Base-by-base conservation (phyloP, 2,329 filamentous ascomycete species). In the Pseudogymnoascus pannorum region DNA sequence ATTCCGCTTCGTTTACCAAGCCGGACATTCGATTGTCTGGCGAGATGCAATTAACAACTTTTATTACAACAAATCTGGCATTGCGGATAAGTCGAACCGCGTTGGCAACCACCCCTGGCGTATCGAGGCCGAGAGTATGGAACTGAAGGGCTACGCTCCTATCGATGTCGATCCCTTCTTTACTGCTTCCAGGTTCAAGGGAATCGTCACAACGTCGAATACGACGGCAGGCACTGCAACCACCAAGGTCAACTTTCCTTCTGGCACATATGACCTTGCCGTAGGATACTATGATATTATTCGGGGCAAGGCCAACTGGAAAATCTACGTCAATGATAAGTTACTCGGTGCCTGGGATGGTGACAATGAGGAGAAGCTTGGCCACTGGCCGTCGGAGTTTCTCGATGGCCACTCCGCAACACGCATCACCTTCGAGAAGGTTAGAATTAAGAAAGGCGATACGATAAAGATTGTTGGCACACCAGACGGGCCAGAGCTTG, bases 1-100 rank as follows among this genome's bases (percentile, higher is more conserved):
- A 0, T 84, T 81, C 72, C 79, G 83, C 2, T 79, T 87, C 9
- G 74, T 74, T 1, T 90, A 84, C 70, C 87, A 89, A 71, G 84
- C 87, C 0, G 87, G 87, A 0, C 87, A 90, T 72, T 78, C 85
- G 0, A 77, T 90, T 16, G 83, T 89, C 14, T 91, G 87, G 87
- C 79, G 87, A 12, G 87, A 89, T 68, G 78, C 83, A 0, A 83
- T 90, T 73, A 82, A 75, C 67, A 75, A 83, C 61, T 89, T 87
- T 73, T 89, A 87, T 72, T 67, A 76, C 69, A 85, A 83, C 69
- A 72, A 83, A 36, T 86, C 84, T 0, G 76, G 79, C 2, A 87
- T 90, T 44, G 70, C 80, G 0, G 87, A 90, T 65, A 74, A 78
- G 18, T 66, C 66, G 0, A 75, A 75, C 1, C 79, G 87, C 8